phyloP scores from a whole-genome alignment of 345 rosid genomes.

The Citrus unshiu region DNA sequence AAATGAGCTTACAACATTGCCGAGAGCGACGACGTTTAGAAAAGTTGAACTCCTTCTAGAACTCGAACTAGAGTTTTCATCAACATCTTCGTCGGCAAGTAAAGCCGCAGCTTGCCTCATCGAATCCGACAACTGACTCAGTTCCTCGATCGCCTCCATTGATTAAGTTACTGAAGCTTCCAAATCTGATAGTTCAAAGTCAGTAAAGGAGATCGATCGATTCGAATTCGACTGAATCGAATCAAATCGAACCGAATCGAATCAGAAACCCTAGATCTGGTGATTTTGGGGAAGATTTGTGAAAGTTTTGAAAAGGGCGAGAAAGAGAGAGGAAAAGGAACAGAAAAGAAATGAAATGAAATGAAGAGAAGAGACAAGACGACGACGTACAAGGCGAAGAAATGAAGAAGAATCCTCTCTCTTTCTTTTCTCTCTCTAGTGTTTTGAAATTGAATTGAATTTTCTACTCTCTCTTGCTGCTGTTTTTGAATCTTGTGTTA shows the following conservation, averaged over 20 bases:
- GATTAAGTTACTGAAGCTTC: slow-evolving; percentile 7
- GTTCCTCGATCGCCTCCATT: slow-evolving; percentile 94
- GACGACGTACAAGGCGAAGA: background rate
- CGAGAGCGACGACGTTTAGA: slow-evolving; percentile 85
- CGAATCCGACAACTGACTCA: slow-evolving; percentile 69
- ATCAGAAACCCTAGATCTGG: slow-evolving; percentile 2
- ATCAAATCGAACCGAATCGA: background rate
- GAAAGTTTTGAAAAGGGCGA: background rate
- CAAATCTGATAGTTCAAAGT: background rate
- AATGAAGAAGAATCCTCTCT: background rate
- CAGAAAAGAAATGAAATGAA: background rate
- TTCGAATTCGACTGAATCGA: background rate
- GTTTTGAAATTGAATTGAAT: background rate
- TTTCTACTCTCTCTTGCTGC: background rate
- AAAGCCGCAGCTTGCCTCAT: slow-evolving; percentile 76
- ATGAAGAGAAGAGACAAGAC: background rate
- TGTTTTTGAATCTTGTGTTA: slow-evolving; percentile 6
- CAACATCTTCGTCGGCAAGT: slow-evolving; percentile 92
- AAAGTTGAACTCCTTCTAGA: slow-evolving; percentile 61
- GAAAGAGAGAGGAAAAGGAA: background rate
- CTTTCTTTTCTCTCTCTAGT: background rate
- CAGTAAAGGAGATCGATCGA: background rate
- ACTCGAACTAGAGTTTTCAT: slow-evolving; percentile 53
- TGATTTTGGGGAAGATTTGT: background rate
- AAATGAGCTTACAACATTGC: slow-evolving; percentile 75